Conservation (phyloP, 2,329 filamentous ascomycete species). For the Penicillium sp. region DNA sequence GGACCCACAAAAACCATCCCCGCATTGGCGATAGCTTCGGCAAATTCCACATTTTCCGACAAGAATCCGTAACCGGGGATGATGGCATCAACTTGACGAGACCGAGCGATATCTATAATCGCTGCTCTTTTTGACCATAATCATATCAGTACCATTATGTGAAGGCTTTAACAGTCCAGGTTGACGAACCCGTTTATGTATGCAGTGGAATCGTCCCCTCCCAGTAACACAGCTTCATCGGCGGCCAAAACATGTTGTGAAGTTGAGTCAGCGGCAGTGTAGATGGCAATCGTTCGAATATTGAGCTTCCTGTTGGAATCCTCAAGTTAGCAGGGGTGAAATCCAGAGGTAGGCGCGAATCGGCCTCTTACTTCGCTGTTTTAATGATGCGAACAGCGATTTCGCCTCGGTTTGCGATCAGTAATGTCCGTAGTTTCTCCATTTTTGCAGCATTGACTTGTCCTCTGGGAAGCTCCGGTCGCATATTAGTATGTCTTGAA, state of each 20-base stretch:
- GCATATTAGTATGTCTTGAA: neutral
- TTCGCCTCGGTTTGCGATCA: conserved; percentile 63
- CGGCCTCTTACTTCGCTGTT: conserved; percentile 49
- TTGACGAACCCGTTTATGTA: conserved; percentile 49
- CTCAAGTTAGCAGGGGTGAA: conserved; percentile 50
- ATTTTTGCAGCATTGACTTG: conserved; percentile 17
- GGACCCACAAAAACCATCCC: conserved; percentile 65
- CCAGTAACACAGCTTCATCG: conserved; percentile 55
- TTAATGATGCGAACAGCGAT: conserved; percentile 58
- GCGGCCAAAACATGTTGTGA: conserved; percentile 58
- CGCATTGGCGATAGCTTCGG: conserved; percentile 52
- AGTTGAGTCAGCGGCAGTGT: conserved; percentile 57
- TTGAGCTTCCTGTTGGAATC: conserved; percentile 54
- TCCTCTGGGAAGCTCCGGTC: neutral
- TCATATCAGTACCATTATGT: neutral
- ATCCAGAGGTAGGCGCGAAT: too few species aligned
- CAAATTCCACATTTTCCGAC: conserved; percentile 65
- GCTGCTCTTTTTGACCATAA: conserved; percentile 25
- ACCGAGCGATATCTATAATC: conserved; percentile 54
- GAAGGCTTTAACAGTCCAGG: neutral
- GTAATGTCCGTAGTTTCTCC: conserved; percentile 51
- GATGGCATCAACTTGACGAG: conserved; percentile 56
- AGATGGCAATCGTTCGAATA: conserved; percentile 59
- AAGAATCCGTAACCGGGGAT: conserved; percentile 70
- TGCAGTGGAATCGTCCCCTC: conserved; percentile 50